These are phyloP conservation scores for Rubia peregrina DNA, from an alignment of 305 asterid genomes.

Conservation along the genomic window DNA sequence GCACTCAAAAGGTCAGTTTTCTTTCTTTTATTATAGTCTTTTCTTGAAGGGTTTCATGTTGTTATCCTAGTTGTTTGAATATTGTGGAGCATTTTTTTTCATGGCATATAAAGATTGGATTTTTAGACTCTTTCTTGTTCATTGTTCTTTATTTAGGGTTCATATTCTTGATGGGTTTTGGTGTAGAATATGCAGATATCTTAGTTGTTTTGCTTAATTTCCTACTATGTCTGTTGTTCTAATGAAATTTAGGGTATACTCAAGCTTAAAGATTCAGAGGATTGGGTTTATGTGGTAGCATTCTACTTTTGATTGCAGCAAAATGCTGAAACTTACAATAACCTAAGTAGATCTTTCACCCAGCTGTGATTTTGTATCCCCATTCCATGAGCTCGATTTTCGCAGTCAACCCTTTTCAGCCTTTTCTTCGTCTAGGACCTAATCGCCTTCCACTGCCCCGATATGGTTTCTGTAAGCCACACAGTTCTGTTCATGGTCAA, in stretches of 20 bases:
- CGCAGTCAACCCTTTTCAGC: conserved; percentile 29
- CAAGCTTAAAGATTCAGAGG: background rate
- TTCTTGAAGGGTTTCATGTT: background rate
- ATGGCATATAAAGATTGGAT: background rate
- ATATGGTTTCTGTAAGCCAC: conserved; percentile 16
- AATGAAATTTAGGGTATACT: background rate
- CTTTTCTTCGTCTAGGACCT: conserved; percentile 19
- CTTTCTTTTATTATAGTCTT: background rate
- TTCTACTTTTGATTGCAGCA: background rate
- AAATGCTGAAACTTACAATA: conserved; percentile 2
- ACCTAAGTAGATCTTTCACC: background rate
- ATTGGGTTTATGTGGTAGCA: background rate
- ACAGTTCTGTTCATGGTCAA: conserved; percentile 5
- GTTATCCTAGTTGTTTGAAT: background rate
- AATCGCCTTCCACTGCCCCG: conserved; percentile 15
- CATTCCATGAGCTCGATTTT: conserved; percentile 27
- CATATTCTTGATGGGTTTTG: background rate
- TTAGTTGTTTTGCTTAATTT: no score
- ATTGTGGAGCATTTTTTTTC: background rate
- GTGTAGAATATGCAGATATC: background rate
- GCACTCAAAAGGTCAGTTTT: background rate
- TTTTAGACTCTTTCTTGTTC: background rate
- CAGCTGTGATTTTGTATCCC: background rate
- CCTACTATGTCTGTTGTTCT: background rate
- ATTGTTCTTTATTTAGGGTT: background rate